Base-by-base conservation (phyloP, 192 early-diverging fungal species). In the Gaertneriomyces semiglobifer region DNA sequence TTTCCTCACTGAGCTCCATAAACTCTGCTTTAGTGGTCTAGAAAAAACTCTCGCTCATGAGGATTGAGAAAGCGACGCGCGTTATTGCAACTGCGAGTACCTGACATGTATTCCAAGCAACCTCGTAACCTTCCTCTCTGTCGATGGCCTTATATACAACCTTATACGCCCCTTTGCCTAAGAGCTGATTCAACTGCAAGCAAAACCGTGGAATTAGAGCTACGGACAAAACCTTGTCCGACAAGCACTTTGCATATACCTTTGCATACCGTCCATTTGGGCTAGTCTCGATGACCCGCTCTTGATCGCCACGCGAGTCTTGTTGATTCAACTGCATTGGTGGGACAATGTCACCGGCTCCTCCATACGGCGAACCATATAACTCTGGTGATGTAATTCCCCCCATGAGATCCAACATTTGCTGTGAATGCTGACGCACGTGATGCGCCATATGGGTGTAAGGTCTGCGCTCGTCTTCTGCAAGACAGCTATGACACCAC, bases 21-120 rank as follows among this genome's bases (percentile, higher is more conserved):
- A 85, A 89, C 65, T 91, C 88, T 53, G 84, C 84, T 69, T 85
- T 85, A 5, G 88, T 85, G n/a, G 82, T 90, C 83, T 86, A 18
- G n/a, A 56, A 38, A 18, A 44, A 14, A 33, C 25, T 33, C 25
- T 33, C 25, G 58, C 6, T 65, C n/a, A 53, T 65, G 33, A 53
- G 38, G 5, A n/a, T n/a, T 6, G 7, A 16, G 63, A 12, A 33
- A 60, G 19, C 19, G 40, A 20, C 51, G 4, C 18, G 52, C 42
- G 63, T 6, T 44, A 50, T 50, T 0, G 2, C 48, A 50, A n/a
- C 48, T 18, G 12, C 14, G 33, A 25, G 16, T 69, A 81, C 80
- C 77, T 80, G 80, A 51, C 80, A 81, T 16, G 75, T 73, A 59
- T 81, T 81, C 80, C 80, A 81, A 6, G 80, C 80, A 55, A 81